A percentile compares a stretch with the other conserved stretches of the same genome.
phyloP scores from a whole-genome alignment of 257 asterid genomes.

The Penstemon barbatus region DNA sequence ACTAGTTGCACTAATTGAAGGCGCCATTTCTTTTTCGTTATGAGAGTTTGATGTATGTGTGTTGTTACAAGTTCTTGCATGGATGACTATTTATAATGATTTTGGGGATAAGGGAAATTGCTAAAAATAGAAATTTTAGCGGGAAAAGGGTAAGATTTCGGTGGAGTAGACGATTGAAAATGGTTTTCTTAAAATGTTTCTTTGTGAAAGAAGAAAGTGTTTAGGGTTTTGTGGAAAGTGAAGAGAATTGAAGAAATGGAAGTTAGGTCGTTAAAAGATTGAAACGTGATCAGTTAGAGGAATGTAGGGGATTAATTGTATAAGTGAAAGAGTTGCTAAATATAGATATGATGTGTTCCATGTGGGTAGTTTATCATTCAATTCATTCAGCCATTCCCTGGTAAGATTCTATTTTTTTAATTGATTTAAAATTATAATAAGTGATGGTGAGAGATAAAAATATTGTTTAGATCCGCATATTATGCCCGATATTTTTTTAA shows the following conservation, averaged over 20 bases:
- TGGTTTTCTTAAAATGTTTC: background rate
- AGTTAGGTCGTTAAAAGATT: conserved; percentile 14
- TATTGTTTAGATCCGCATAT: too few relatives aligned
- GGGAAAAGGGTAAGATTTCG: conserved; percentile 36
- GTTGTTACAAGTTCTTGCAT: background rate
- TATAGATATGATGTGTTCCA: conserved; percentile 29
- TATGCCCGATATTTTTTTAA: too few relatives aligned
- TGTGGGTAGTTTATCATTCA: conserved; percentile 30
- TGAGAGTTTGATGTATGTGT: conserved; percentile 7
- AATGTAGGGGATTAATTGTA: background rate
- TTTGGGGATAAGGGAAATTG: conserved; percentile 16
- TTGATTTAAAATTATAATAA: too few relatives aligned
- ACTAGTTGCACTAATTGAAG: conserved; percentile 5
- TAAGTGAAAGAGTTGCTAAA: conserved; percentile 25
- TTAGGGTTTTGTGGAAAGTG: conserved; percentile 17
- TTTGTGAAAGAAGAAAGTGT: background rate
- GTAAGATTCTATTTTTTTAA: too few relatives aligned
- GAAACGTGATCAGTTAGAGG: background rate
- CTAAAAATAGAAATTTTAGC: conserved; percentile 38
- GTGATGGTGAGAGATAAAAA: too few relatives aligned
- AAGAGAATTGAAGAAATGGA: background rate
- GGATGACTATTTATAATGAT: conserved; percentile 44
- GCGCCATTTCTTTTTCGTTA: conserved; percentile 6
- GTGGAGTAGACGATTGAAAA: conserved; percentile 37
- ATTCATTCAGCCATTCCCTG: too few relatives aligned